Base-by-base conservation (phyloP, 1,284 basidiomycete species). In the Cryptococcus depauperatus region DNA sequence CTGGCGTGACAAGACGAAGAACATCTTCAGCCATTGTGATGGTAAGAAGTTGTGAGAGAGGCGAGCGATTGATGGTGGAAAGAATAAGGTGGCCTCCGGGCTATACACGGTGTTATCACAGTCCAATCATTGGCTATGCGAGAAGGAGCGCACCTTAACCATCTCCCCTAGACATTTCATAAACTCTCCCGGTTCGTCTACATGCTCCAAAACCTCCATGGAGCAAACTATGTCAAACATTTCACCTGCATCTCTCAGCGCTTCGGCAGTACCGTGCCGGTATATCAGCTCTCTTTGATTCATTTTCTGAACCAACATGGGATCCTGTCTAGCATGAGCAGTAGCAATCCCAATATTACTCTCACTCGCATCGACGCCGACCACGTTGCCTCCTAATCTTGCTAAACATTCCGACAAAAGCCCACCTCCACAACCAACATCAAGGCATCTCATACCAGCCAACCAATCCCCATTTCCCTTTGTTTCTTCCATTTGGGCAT, bases 181-280 rank as follows among this genome's bases (percentile, higher is more conserved):
- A 68, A 99, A 99, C 6, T 78, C 77, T 10, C 80, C 76, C 0
- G 95, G 93, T 57, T 91, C 82, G 62, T 95, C 85, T 48, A 99
- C 95, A 63, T 99, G 95, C 73, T 99, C 95, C 35, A 99, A 66
- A 14, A 99, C 92, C 66, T 99, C 95, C 90, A 98, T 91, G 9
- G 90, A 86, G 66, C 90, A 95, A 13, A 99, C 91, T 6, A 93
- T 76, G 66, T 98, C 93, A 64, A 84, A 98, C 35, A 77, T 77
- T 25, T 77, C 61, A 18, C 72, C 71, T 6, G 55, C 66, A 8
- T 80, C 78, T 19, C 76, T 66, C 5, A 80, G 76, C 0, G 77
- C 75, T 64, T 97, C 93, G 0, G 86, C 90, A 0, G 85, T 77
- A 0, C 79, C 77, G 59, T 89, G 81, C n/a, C 79, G 69, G 69